Conservation (phyloP, 2,329 filamentous ascomycete genomes). For the Cladophialophora bantiana region DNA sequence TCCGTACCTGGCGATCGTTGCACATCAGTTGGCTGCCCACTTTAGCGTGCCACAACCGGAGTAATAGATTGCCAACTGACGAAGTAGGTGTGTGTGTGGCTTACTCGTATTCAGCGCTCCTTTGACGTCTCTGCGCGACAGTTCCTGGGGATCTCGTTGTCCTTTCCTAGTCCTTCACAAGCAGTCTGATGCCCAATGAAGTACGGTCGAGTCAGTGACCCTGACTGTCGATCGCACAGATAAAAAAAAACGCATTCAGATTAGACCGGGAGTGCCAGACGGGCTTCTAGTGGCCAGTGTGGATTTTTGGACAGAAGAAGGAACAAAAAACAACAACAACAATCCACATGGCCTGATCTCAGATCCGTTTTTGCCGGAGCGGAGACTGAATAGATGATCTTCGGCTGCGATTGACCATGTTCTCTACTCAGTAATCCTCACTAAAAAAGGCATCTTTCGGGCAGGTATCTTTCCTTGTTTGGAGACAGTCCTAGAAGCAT, state of each 20-base stretch:
- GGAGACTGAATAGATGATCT: not conserved
- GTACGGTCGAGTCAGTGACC: not conserved
- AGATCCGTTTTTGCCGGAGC: not conserved
- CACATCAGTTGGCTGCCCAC: not conserved
- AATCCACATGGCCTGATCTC: constrained; percentile 7
- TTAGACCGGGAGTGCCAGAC: not conserved
- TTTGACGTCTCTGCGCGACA: not conserved
- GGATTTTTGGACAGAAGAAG: constrained; percentile 5
- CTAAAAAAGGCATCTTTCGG: not conserved
- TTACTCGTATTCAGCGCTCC: not conserved
- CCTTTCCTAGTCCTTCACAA: not conserved
- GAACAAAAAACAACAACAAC: not conserved
- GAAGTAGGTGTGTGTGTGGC: not conserved
- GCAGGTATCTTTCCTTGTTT: not conserved
- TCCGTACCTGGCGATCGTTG: constrained; percentile 10
- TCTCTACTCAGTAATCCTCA: not conserved
- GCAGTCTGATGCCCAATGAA: not conserved
- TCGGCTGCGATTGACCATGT: not conserved
- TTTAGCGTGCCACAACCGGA: not conserved
- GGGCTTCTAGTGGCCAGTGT: not conserved
- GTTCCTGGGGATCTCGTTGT: not conserved
- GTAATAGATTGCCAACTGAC: not conserved
- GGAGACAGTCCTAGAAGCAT: not conserved
- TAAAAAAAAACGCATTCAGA: not conserved
- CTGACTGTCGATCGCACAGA: not conserved